phyloP scores from a whole-genome alignment of 2,329 filamentous ascomycete genomes.

The Nannizzia gypsea region DNA sequence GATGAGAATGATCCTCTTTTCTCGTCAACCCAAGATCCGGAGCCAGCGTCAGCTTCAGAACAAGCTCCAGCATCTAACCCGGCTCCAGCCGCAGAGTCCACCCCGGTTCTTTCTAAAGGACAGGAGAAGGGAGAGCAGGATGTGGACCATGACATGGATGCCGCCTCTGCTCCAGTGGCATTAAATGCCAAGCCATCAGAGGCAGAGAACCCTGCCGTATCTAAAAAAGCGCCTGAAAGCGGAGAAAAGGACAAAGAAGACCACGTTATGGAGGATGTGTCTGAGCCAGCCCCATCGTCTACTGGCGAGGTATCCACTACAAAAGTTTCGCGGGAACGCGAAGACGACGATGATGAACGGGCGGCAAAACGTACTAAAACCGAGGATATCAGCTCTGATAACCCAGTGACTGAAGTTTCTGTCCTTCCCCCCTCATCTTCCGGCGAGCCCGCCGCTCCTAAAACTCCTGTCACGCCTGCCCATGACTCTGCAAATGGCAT shows the following conservation, averaged over 20 bases:
- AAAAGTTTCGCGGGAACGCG: slow-evolving; percentile 63
- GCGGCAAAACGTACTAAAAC: slow-evolving; percentile 72
- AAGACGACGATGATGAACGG: slow-evolving; percentile 58
- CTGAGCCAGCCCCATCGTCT: slow-evolving; percentile 18
- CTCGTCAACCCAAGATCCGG: neutral
- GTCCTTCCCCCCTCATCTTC: slow-evolving; percentile 29
- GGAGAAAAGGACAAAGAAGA: slow-evolving; percentile 25
- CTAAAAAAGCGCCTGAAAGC: neutral
- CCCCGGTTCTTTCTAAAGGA: neutral
- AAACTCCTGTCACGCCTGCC: slow-evolving; percentile 21
- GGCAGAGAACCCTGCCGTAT: neutral
- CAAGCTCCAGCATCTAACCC: no score
- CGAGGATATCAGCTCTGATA: slow-evolving; percentile 41
- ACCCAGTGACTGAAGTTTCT: slow-evolving; percentile 35
- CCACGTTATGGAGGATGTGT: slow-evolving; percentile 38
- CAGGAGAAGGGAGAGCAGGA: neutral
- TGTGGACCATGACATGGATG: neutral
- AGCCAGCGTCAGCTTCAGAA: no score
- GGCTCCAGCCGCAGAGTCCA: no score
- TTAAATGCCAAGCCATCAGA: neutral
- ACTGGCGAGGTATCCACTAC: slow-evolving; percentile 25
- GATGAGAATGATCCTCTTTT: neutral
- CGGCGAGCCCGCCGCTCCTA: slow-evolving; percentile 27
- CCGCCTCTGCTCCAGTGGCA: neutral
- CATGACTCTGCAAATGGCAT: slow-evolving; percentile 22